Evolutionary conservation across 2,329 filamentous ascomycete species (phyloP).

Genomic region (Trichocomaceae sp.): DNA sequence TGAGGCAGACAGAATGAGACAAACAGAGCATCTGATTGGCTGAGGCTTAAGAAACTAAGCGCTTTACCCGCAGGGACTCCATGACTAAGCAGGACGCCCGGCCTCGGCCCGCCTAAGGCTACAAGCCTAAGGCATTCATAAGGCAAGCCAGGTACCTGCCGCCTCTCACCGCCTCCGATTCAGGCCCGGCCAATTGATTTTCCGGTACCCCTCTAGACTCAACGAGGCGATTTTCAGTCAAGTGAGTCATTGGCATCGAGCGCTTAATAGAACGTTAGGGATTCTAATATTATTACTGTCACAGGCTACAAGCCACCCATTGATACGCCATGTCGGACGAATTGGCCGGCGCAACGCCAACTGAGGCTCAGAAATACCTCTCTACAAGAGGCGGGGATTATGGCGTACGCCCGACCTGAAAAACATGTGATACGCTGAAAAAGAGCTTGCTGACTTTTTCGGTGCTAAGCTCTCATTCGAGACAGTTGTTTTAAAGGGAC

Average conservation of each 20-base stretch:
- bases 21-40: neutral
- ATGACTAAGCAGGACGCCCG: neutral
- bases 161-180: neutral
- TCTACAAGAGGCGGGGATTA: slow-evolving; percentile 28
- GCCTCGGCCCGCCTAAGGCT: neutral
- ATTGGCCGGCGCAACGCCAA: slow-evolving; percentile 1
- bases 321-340: neutral
- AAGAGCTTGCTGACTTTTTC: neutral
- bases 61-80: neutral
- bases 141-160: neutral
- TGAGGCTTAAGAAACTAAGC: neutral
- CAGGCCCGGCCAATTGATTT: neutral
- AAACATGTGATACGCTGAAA: neutral
- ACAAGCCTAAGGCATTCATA: too few species aligned
- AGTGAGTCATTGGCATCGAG: neutral
- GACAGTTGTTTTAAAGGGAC: slow-evolving; percentile 80
- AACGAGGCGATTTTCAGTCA: neutral
- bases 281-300: neutral
- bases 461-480: slow-evolving; percentile 64
- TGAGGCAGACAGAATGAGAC: neutral
- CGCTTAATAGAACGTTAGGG: neutral
- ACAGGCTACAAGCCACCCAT: neutral
- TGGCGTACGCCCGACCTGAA: slow-evolving; percentile 18
- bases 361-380: slow-evolving; percentile 27
- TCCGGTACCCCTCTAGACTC: neutral